phyloP scores from a whole-genome alignment of 805 yeast genomes.

The Candida coleopterorum region DNA sequence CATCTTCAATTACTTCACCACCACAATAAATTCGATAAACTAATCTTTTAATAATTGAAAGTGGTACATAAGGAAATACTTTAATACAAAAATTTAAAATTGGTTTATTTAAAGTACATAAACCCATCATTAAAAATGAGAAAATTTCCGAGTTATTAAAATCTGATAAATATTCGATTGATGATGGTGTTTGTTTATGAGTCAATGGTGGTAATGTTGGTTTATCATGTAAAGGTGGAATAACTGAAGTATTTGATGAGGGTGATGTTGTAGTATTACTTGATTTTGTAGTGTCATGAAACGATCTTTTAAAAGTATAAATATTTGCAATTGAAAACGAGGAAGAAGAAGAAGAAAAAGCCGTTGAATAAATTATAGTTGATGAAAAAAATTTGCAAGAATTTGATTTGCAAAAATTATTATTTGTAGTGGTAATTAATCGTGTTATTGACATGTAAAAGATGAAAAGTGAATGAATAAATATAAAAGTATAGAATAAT shows the following conservation, averaged over 20 bases:
- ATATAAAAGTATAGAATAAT: too few species aligned
- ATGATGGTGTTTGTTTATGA: constrained; percentile 3
- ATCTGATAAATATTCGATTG: constrained; percentile 43
- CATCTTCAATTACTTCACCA: constrained; percentile 73
- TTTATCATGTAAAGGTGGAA: constrained; percentile 2
- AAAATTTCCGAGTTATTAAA: constrained; percentile 52
- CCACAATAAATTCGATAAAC: constrained; percentile 88
- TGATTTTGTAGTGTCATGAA: constrained; percentile 3
- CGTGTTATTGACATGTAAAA: too few species aligned
- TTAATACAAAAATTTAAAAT: constrained; percentile 58
- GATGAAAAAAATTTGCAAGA: too few species aligned
- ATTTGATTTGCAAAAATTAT: too few species aligned
- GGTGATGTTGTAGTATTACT: constrained; percentile 3
- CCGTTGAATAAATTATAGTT: too few species aligned
- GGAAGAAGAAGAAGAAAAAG: too few species aligned
- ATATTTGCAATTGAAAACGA: too few species aligned
- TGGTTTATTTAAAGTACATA: constrained; percentile 62
- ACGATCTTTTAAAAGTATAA: background rate
- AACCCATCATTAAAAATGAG: constrained; percentile 63
- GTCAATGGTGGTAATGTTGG: constrained; percentile 6
- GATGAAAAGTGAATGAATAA: too few species aligned
- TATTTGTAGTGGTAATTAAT: too few species aligned
- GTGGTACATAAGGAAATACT: constrained; percentile 71
- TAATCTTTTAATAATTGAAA: constrained; percentile 60
- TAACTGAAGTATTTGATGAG: constrained; percentile 2